Percentiles rank a stretch among this genome's conserved stretches.
Evolutionary conservation across 345 rosid species (phyloP).

Genomic region (Euclidium syriacum): DNA sequence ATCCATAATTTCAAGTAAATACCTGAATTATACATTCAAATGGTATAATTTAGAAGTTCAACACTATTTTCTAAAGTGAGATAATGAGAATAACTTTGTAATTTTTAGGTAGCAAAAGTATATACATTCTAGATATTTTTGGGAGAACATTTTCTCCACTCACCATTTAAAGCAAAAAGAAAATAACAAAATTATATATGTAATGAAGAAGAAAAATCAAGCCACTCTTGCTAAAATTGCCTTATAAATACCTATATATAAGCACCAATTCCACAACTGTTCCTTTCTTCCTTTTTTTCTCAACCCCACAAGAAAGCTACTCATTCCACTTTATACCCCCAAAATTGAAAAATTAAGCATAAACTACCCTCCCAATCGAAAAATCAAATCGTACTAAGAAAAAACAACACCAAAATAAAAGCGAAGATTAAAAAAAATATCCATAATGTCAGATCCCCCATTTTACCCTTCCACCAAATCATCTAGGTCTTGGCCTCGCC

Average conservation of each 20-base stretch:
- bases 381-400: slow-evolving; percentile 9
- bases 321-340: slow-evolving; percentile 27
- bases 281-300: not conserved
- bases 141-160: slow-evolving; percentile 2
- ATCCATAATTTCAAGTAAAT: too few relatives aligned
- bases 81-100: not conserved
- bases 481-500: slow-evolving; percentile 56
- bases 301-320: slow-evolving; percentile 11
- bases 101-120: not conserved
- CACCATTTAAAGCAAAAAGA: not conserved
- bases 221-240: slow-evolving; percentile 12
- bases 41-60: not conserved
- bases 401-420: not conserved
- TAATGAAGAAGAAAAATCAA: not conserved
- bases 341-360: slow-evolving; percentile 13
- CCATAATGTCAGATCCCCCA: not conserved
- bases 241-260: slow-evolving; percentile 16
- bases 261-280: slow-evolving; percentile 13
- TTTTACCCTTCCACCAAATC: slow-evolving; percentile 1
- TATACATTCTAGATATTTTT: not conserved
- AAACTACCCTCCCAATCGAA: slow-evolving; percentile 28
- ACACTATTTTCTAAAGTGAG: not conserved
- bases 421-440: not conserved
- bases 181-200: not conserved
- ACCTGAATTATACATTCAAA: too few relatives aligned